Base-by-base conservation (phyloP, 75 land plant species). In the Ceratopteris richardii region DNA sequence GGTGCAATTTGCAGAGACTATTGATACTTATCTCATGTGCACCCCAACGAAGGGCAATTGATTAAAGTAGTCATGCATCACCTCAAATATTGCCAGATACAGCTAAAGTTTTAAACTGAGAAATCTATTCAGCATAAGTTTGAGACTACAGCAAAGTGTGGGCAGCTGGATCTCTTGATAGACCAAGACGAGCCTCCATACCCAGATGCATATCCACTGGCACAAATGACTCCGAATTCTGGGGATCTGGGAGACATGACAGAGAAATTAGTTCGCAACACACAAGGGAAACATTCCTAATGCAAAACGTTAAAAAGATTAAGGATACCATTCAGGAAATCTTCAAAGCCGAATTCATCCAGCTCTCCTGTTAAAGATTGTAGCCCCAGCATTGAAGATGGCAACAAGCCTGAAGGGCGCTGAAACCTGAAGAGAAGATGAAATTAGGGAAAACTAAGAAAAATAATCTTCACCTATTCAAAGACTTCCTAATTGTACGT, bases 331-430 rank as follows among this genome's bases (percentile, higher is more conserved):
- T 82, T 84, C 29, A 88, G 58, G 59, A 71, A 84, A 63, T 93
- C 90, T 55, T 86, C 88, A 63, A 93, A 83, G 21, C 80, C 82
- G 56, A 89, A 80, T 19, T 85, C 78, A 22, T 89, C 98, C 64
- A 93, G 70, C 57, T 51, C 52, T 66, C 96, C 98, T 37, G 90
- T 93, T 54, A 93, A 51, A 23, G 96, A 82, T 43, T 93, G 90
- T 4, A 86, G 69, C 17, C 98, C 98, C 19, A 93, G 63, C 87
- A 85, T 89, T 12, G 98, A 93, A 20, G 98, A 93, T 59, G 90
- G 85, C 58, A 93, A 47, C 14, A 71, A 69, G 33, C 84, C 86
- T 13, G 88, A 57, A 68, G 98, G 96, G 51, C 98, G 85, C 58
- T 93, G 98, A 61, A 82, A 85, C 64, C 98, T 93, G 79, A 37